Conservation (phyloP, 495 filamentous ascomycete genomes). For the Aspergillus baeticus region DNA sequence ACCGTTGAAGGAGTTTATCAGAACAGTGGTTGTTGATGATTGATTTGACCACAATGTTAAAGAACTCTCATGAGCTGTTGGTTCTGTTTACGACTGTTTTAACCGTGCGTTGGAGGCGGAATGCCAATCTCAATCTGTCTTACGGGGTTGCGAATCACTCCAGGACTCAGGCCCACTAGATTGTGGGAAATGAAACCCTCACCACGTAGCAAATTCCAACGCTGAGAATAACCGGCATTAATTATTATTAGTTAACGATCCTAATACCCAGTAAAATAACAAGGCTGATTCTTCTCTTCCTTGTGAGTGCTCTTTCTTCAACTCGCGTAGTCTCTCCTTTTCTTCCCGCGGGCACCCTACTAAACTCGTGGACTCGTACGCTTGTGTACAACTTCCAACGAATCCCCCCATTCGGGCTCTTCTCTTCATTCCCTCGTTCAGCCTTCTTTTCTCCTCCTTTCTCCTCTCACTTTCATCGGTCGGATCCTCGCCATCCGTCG, state of each 20-base stretch:
- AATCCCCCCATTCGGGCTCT: slow-evolving; percentile 13
- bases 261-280: not conserved
- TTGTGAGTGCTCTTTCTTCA: not conserved
- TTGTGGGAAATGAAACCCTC: slow-evolving; percentile 1
- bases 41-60: too few species aligned
- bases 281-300: slow-evolving; percentile 1
- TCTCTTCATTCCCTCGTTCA: slow-evolving; percentile 16
- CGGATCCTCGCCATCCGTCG: slow-evolving; percentile 15
- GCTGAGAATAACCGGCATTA: not conserved
- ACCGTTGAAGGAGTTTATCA: too few species aligned
- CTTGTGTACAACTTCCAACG: slow-evolving; percentile 1
- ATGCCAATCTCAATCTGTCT: too few species aligned
- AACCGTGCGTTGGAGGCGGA: too few species aligned
- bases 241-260: too few species aligned
- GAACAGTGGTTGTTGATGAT: too few species aligned
- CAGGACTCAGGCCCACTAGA: not conserved
- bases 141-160: not conserved
- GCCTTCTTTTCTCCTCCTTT: slow-evolving; percentile 17
- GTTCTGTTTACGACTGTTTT: too few species aligned
- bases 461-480: slow-evolving; percentile 8
- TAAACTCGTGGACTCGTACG: too few species aligned
- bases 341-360: too few species aligned
- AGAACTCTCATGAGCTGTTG: too few species aligned
- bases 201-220: not conserved
- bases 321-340: too few species aligned